A percentile compares a stretch with the other conserved stretches of the same genome.
Evolutionary conservation across 768 basidiomycete species (phyloP).

Genomic region (Austroboletus eburneus): DNA sequence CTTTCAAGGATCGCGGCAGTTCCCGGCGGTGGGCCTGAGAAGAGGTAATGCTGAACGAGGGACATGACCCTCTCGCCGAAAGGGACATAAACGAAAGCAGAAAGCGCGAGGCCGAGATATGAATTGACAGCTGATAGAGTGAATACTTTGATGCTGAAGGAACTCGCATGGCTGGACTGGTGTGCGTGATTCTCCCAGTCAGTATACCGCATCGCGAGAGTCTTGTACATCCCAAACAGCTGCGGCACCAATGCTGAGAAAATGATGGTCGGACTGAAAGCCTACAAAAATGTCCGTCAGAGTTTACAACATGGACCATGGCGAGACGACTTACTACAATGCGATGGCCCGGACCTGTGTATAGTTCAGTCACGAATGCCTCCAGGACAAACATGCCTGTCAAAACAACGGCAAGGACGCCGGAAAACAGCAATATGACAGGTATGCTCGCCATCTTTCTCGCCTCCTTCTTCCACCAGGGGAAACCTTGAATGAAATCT

Average conservation of each 20-base stretch:
- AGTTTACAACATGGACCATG: neutral
- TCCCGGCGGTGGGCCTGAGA: constrained; percentile 15
- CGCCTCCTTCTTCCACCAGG: constrained; percentile 74
- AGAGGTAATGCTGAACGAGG: constrained; percentile 34
- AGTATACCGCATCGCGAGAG: constrained; percentile 64
- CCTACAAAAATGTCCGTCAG: constrained; percentile 36
- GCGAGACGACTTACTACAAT: constrained; percentile 56
- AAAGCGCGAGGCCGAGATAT: constrained; percentile 85
- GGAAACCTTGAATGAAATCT: constrained; percentile 48
- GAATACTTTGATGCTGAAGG: constrained; percentile 89
- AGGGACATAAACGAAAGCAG: constrained; percentile 94
- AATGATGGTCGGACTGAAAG: constrained; percentile 77
- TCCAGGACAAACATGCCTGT: constrained; percentile 84
- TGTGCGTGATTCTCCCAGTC: constrained; percentile 91
- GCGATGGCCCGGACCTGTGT: constrained; percentile 80
- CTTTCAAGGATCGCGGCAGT: constrained; percentile 18
- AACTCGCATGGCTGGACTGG: constrained; percentile 68
- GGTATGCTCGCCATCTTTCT: constrained; percentile 67
- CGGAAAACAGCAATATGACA: constrained; percentile 69
- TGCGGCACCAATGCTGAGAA: constrained; percentile 80
- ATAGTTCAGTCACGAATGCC: constrained; percentile 85
- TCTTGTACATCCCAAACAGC: constrained; percentile 69
- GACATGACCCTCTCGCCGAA: constrained; percentile 85
- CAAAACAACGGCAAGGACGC: constrained; percentile 62
- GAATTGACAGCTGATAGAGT: constrained; percentile 84